phyloP scores from a whole-genome alignment of 441 rosid genomes.

The Pelargonium australe region DNA sequence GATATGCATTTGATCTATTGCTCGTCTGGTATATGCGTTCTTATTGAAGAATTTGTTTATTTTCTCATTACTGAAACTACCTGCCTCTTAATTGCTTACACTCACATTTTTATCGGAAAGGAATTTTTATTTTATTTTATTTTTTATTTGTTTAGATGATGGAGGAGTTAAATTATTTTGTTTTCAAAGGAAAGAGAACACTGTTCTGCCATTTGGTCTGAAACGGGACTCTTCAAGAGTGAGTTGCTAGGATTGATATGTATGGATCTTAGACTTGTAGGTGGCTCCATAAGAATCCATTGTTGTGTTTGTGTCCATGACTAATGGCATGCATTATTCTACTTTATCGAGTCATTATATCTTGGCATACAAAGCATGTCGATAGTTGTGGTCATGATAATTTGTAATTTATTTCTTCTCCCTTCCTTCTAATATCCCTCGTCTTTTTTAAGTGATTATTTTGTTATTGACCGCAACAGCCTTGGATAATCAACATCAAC shows the following conservation, averaged over 20 bases:
- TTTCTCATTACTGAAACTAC: background rate
- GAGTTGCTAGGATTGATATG: constrained; percentile 3
- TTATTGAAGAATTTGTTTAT: background rate
- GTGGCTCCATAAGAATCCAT: background rate
- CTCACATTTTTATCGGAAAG: background rate
- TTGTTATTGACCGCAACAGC: constrained; percentile 35
- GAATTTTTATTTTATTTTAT: background rate
- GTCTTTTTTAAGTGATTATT: no score
- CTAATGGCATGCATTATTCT: no score
- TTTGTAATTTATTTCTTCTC: no score
- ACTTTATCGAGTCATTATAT: no score
- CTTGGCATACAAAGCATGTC: background rate
- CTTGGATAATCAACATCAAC: constrained; percentile 48
- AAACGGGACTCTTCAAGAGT: constrained; percentile 1
- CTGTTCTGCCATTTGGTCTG: background rate
- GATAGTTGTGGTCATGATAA: no score
- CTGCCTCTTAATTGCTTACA: background rate
- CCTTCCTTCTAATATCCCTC: no score
- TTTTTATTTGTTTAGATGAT: background rate
- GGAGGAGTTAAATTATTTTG: background rate
- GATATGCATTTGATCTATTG: background rate
- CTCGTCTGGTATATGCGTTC: background rate
- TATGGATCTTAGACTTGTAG: background rate
- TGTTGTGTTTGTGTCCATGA: constrained; percentile 1
- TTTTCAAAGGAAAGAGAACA: background rate